Evolutionary conservation across 257 asterid species (phyloP).

Genomic region (Prunella vulgaris): DNA sequence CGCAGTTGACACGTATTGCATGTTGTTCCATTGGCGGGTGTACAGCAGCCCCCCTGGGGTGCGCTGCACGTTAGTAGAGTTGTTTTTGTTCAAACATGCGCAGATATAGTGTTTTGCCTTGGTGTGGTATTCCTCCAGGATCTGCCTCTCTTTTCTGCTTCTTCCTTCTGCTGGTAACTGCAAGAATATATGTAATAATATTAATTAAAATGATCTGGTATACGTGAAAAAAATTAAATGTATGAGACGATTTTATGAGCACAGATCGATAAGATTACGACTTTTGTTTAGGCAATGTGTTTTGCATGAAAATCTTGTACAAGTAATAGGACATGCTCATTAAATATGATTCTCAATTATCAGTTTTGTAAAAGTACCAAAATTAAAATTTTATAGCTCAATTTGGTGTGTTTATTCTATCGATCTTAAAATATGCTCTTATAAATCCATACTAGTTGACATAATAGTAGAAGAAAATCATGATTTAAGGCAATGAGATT

Average conservation of each 20-base stretch:
- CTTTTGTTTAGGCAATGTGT: too few species aligned
- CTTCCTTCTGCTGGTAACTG: slow-evolving; percentile 52
- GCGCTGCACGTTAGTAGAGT: slow-evolving; percentile 50
- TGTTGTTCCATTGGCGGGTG: slow-evolving; percentile 90
- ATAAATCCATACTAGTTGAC: background rate
- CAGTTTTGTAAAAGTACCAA: background rate
- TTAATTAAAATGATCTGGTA: too few species aligned
- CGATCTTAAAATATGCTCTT: background rate
- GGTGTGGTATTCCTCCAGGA: slow-evolving; percentile 44
- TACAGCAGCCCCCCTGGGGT: slow-evolving; percentile 81
- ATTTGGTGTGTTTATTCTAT: background rate
- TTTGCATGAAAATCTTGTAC: too few species aligned
- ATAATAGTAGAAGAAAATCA: background rate
- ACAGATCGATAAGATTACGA: too few species aligned
- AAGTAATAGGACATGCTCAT: too few species aligned
- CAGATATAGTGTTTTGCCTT: slow-evolving; percentile 63
- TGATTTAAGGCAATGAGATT: too few species aligned
- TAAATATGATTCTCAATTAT: too few species aligned
- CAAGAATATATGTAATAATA: background rate
- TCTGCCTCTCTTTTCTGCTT: slow-evolving; percentile 18
- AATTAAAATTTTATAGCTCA: background rate
- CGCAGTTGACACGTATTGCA: slow-evolving; percentile 78
- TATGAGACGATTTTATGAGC: too few species aligned
- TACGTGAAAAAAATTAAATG: too few species aligned
- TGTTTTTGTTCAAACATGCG: slow-evolving; percentile 53